Base-by-base conservation (phyloP, 305 asterid species). In the Rubia occidens region DNA sequence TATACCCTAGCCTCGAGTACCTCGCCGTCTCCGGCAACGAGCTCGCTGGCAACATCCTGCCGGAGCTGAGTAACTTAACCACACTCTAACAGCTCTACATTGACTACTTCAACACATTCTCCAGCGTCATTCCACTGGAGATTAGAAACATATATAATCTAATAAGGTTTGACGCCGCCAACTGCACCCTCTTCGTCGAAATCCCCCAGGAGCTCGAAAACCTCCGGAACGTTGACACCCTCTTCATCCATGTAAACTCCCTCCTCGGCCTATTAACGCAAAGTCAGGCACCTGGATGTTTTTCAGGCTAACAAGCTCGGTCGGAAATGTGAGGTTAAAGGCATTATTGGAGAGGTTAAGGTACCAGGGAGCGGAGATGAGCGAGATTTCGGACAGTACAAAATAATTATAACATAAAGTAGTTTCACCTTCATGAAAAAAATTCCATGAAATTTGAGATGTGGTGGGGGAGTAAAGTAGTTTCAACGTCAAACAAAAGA, bases 11-110 rank as follows among this genome's bases (percentile, higher is more conserved):
- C 39, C 83, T 91, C 11, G 95, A 89, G 35, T 87, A 89, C 76
- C 89, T 91, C 0, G 93, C 97, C 11, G 79, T 91, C 69, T 86
- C 95, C 15, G 97, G 97, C 0, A 89, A 91, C 71, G 97, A 80
- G 80, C 83, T 91, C 14, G 70, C 77, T 39, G 96, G 96, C 8
- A 55, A 60, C 14, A 89, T 91, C 11, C 97, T 96, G 15, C 79
- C 80, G 67, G 89, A 86, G 85, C 74, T 91, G 11, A 93, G 91
- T 2, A 88, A 89, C 71, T 24, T 92, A 51, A 78, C 85, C 0
- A 74, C 51, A 9, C 86, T 92, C 37, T 79, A 78, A 74, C 87
- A 92, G 76, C 87, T 88, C n/a, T 88, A 89, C 81, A 74, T 89
- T 64, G 97, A 95, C 3, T 89, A 89, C 69, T 92, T 24, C 86